Base-by-base conservation (phyloP, 2,329 filamentous ascomycete species). In the Colletotrichum liaoningense region DNA sequence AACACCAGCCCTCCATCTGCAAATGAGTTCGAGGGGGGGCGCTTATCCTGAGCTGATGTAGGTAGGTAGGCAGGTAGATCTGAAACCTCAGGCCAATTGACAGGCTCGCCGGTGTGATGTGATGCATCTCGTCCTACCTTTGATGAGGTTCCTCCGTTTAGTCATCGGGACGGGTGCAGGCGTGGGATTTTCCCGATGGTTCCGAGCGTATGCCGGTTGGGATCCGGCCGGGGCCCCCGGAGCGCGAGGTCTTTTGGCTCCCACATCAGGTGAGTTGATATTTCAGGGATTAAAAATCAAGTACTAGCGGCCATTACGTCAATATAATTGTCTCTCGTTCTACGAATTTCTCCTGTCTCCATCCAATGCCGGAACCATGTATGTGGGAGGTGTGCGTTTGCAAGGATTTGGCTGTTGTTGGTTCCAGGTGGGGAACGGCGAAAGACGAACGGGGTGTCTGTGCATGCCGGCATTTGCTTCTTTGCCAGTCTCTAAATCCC, bases 371-470 rank as follows among this genome's bases (percentile, higher is more conserved):
- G 9, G 19, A 16, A 46, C 6, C 1, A 30, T 30, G 30, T 30
- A 46, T 49, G 42, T 49, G 19, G 42, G 7, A 49, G 42, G 26
- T 28, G 22, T 28, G 11, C 22, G 11, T 24, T 28, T 55, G 42
- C 63, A 72, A 57, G 57, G 33, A 33, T 72, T 55, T 38, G 42
- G 28, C 49, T 9, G 16, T 24, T 24, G 62, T 52, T 54, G 28
- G 22, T 49, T 22, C 49, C 57, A 49, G 60, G 38, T 65, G 22
- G 38, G 38, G 38, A 16, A 42, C 33, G 33, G 60, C 54, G 28
- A 59, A 60, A 26, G 26, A 42, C 60, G 66, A 73, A 65, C 67
- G 42, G 46, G 46, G 33, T 55, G 66, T 73, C 70, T 65, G 60
- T 65, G 67, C 67, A 65, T 56, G 33, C 49, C 46, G 35, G 38